Evolutionary conservation across 2,329 filamentous ascomycete species (phyloP).

Genomic region (Colletotrichum scovillei): DNA sequence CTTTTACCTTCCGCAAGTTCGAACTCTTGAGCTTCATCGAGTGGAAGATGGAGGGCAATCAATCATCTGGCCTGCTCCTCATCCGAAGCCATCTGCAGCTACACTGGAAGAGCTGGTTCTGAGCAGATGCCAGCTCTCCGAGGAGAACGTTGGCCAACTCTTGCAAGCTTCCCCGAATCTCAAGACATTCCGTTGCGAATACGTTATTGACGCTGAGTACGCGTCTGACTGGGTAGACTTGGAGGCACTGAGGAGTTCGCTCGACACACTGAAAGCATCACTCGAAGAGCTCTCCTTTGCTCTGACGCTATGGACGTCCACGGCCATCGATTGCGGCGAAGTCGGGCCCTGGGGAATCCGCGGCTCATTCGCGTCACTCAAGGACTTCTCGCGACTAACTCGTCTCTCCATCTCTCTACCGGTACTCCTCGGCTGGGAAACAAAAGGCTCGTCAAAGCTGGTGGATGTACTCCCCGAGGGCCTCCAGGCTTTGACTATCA

Average conservation of each 20-base stretch:
- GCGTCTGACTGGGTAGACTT: not conserved
- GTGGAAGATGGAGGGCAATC: constrained; percentile 1
- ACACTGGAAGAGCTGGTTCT: not conserved
- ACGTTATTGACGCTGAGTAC: constrained; percentile 5
- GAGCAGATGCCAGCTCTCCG: not conserved
- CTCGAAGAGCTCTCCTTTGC: not conserved
- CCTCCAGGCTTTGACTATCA: not conserved
- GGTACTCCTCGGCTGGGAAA: constrained; percentile 8
- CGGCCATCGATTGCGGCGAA: constrained; percentile 10
- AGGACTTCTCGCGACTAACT: not conserved
- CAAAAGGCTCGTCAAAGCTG: not conserved
- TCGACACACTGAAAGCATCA: not conserved
- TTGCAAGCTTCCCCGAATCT: not conserved
- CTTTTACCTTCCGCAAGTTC: not conserved
- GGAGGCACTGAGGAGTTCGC: not conserved
- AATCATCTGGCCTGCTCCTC: not conserved
- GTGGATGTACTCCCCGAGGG: not conserved
- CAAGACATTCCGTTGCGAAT: not conserved
- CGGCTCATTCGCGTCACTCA: not conserved
- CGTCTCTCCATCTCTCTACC: not conserved
- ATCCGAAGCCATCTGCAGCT: not conserved
- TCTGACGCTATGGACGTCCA: not conserved
- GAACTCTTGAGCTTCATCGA: constrained; percentile 1
- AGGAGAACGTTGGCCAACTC: not conserved
- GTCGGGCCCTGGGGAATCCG: constrained; percentile 4